Percentiles rank a stretch among this genome's conserved stretches.
Conservation (phyloP, 495 filamentous ascomycete species). For the Annulohypoxylon bovei region DNA sequence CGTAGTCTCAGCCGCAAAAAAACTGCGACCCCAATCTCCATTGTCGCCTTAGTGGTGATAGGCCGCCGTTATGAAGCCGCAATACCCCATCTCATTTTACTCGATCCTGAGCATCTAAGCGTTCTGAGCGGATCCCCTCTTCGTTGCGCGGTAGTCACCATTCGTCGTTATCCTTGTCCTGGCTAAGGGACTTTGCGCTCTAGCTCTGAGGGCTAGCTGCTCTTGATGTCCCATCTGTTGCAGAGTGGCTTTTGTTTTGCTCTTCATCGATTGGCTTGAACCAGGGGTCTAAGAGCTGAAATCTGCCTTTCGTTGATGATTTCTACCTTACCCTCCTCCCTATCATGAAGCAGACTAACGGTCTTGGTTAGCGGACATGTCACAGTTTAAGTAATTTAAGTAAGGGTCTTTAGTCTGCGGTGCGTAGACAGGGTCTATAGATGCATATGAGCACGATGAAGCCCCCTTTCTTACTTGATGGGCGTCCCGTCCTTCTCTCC, state of each 20-base stretch:
- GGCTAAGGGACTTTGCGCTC: constrained; percentile 4
- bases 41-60: neutral
- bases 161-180: constrained; percentile 9
- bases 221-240: neutral
- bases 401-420: neutral
- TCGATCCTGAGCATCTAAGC: constrained; percentile 4
- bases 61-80: neutral
- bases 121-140: neutral
- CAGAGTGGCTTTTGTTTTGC: constrained; percentile 13
- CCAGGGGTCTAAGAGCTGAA: constrained; percentile 5
- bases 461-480: neutral
- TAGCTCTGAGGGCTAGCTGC: neutral
- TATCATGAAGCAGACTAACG: constrained; percentile 23
- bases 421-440: neutral
- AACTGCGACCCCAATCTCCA: neutral
- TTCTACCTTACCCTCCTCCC: neutral
- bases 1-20: constrained; percentile 31
- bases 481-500: neutral
- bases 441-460: constrained; percentile 16
- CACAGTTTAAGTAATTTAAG: neutral
- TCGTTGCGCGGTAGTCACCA: neutral
- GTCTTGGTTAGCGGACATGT: constrained; percentile 2
- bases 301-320: constrained; percentile 14
- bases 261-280: constrained; percentile 12
- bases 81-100: constrained; percentile 3